These are phyloP conservation scores for Musa balbisiana DNA, from an alignment of 202 grass and related monocot genomes.

Conservation along the genomic window DNA sequence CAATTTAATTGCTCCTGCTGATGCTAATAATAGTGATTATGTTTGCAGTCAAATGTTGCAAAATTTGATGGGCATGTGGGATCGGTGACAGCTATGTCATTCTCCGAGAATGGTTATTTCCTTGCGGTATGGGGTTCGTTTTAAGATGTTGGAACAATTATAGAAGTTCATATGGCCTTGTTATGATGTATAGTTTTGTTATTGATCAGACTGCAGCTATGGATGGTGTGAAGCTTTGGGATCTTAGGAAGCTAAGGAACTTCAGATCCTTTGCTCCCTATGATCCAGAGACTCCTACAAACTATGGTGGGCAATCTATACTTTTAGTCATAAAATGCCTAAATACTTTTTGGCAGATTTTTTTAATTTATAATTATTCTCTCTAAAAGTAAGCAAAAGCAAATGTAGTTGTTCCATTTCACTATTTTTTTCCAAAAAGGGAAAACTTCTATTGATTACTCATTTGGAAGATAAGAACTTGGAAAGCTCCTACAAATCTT, in stretches of 20 bases:
- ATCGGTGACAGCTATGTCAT: slow-evolving; percentile 88
- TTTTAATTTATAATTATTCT: no score
- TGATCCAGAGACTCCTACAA: slow-evolving; percentile 79
- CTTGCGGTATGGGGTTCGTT: slow-evolving; percentile 58
- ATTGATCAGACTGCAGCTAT: slow-evolving; percentile 70
- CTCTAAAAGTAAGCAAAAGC: no score
- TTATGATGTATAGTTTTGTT: background rate
- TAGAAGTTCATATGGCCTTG: background rate
- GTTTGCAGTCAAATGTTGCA: slow-evolving; percentile 65
- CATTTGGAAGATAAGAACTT: no score
- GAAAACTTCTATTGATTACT: no score
- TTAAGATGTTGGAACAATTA: background rate
- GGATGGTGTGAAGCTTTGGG: slow-evolving; percentile 99
- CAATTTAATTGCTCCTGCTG: slow-evolving; percentile 15
- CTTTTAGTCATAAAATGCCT: no score
- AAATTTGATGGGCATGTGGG: slow-evolving; percentile 89
- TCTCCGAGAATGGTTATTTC: slow-evolving; percentile 99
- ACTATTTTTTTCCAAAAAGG: no score
- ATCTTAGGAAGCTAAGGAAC: slow-evolving; percentile 96
- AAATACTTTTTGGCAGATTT: no score
- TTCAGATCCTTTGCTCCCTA: slow-evolving; percentile 94
- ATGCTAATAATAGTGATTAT: slow-evolving; percentile 29
- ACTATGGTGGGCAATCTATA: slow-evolving; percentile 54
- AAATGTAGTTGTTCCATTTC: no score
- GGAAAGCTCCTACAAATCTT: no score